These are phyloP conservation scores for Marasmius oreades DNA, from an alignment of 1,284 basidiomycete genomes.

Conservation along the genomic window DNA sequence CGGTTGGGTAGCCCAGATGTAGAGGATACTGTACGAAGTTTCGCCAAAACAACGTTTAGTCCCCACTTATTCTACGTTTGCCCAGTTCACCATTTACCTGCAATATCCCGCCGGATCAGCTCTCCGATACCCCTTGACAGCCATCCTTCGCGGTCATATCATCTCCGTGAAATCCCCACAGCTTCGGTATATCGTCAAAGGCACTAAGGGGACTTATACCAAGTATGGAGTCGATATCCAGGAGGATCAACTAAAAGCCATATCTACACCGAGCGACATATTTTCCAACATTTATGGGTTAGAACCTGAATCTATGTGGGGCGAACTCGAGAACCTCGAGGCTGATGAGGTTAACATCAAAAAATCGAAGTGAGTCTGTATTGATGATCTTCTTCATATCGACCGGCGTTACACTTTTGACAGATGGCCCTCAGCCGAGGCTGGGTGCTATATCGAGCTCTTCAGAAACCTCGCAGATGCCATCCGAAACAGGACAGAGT, in stretches of 20 bases:
- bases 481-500: conserved; percentile 51
- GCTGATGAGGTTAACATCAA: conserved; percentile 42
- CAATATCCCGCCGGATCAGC: conserved; percentile 44
- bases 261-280: conserved; percentile 46
- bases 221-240: conserved; percentile 81
- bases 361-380: conserved; percentile 41
- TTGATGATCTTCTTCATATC: conserved; percentile 1
- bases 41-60: neutral
- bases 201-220: conserved; percentile 67
- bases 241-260: conserved; percentile 65
- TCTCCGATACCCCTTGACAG: conserved; percentile 58
- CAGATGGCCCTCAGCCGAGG: conserved; percentile 63
- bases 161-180: conserved; percentile 66
- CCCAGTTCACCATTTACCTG: conserved; percentile 66
- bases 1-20: conserved; percentile 60
- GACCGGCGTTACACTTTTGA: conserved; percentile 15
- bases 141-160: conserved; percentile 65
- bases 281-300: conserved; percentile 44
- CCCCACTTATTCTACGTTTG: neutral
- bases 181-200: conserved; percentile 66
- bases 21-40: conserved; percentile 57
- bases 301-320: conserved; percentile 61
- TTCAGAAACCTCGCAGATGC: conserved; percentile 65
- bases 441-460: conserved; percentile 57
- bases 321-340: conserved; percentile 52